Conservation (phyloP, 768 basidiomycete genomes). For the Chlorophyllum brunneum region DNA sequence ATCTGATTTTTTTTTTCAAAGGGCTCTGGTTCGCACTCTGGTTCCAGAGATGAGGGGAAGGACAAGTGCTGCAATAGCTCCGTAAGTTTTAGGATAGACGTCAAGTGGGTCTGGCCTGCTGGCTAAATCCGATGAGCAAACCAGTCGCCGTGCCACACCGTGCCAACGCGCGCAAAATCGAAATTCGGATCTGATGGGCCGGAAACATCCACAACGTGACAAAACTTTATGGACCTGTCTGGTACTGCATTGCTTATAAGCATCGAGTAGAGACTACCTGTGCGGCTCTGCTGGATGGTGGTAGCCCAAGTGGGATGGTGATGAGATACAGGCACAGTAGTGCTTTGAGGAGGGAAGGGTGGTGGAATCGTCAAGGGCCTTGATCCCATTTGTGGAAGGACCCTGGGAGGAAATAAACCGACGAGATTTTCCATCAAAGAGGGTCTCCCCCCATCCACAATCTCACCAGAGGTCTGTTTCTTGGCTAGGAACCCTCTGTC, state of each 20-base stretch:
- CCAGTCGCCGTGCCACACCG: no score
- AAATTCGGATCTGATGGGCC: constrained; percentile 11
- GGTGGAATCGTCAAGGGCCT: constrained; percentile 9
- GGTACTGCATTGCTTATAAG: background rate
- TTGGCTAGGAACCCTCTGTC: constrained; percentile 12
- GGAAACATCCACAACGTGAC: constrained; percentile 3
- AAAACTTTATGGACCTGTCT: background rate
- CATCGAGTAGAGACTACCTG: background rate
- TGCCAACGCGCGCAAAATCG: background rate
- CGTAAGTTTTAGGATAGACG: background rate
- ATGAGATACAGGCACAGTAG: constrained; percentile 4
- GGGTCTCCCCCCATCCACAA: constrained; percentile 12
- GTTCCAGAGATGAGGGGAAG: background rate
- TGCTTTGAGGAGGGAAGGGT: background rate
- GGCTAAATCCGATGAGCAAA: background rate
- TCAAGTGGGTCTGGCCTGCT: background rate
- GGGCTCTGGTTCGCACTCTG: background rate
- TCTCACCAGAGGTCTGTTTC: constrained; percentile 15
- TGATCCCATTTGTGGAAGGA: constrained; percentile 12
- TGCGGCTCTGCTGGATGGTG: background rate
- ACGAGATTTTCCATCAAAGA: constrained; percentile 19
- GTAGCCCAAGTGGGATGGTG: background rate
- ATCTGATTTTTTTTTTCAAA: constrained; percentile 11
- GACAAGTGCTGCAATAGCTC: background rate
- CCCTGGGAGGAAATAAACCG: constrained; percentile 14